Conservation (phyloP, 768 basidiomycete species). For the Tylopilus sp. region DNA sequence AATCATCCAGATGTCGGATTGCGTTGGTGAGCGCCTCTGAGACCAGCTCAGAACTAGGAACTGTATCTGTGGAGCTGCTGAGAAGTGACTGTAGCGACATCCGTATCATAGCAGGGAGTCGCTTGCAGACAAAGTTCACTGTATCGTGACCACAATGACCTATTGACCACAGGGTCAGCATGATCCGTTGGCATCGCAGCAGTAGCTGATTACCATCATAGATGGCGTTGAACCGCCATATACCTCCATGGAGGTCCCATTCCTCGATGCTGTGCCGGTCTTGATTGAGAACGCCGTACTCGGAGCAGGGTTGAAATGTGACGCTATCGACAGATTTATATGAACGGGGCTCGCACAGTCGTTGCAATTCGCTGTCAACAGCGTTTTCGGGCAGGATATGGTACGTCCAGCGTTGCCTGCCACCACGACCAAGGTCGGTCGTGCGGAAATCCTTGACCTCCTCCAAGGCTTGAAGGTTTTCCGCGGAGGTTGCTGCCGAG, state of each 20-base stretch:
- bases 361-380: slow-evolving; percentile 38
- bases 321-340: slow-evolving; percentile 35
- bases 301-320: slow-evolving; percentile 42
- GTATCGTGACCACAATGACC: slow-evolving; percentile 49
- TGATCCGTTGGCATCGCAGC: slow-evolving; percentile 19
- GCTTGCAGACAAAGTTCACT: slow-evolving; percentile 41
- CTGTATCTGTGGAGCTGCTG: slow-evolving; percentile 18
- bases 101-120: slow-evolving; percentile 40
- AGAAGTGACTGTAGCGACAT: slow-evolving; percentile 36
- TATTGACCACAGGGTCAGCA: slow-evolving; percentile 24
- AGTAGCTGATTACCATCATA: slow-evolving; percentile 37
- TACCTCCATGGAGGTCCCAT: slow-evolving; percentile 39
- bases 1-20: slow-evolving; percentile 40
- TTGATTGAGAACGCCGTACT: slow-evolving; percentile 36
- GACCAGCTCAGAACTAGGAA: slow-evolving; percentile 31
- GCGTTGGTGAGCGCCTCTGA: slow-evolving; percentile 38
- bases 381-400: slow-evolving; percentile 41
- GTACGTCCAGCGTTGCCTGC: slow-evolving; percentile 52
- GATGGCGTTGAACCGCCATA: slow-evolving; percentile 43
- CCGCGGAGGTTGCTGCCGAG: slow-evolving; percentile 42
- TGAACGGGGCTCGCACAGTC: slow-evolving; percentile 36
- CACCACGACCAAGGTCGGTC: slow-evolving; percentile 53
- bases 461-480: slow-evolving; percentile 47
- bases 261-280: slow-evolving; percentile 40
- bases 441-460: slow-evolving; percentile 51